These are phyloP conservation scores for Eimeria praecox DNA, from an alignment of 169 alveolate species.

Conservation along the genomic window DNA sequence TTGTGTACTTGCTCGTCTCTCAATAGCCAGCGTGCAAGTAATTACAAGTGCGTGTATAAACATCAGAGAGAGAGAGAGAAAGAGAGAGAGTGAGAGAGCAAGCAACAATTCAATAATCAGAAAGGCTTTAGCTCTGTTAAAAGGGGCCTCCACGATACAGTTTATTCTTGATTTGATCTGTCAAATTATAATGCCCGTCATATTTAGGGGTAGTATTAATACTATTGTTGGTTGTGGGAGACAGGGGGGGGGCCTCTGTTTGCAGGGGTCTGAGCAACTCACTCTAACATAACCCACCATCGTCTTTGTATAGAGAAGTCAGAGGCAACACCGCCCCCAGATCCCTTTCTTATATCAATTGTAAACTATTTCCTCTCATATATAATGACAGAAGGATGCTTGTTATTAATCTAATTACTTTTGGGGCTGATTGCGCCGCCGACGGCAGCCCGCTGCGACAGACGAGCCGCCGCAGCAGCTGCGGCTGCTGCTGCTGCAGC, in stretches of 20 bases:
- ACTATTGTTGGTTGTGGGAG: background rate
- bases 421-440: constrained; percentile 54
- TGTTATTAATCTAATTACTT: background rate
- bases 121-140: background rate
- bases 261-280: background rate
- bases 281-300: background rate
- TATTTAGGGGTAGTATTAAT: background rate
- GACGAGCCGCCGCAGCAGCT: constrained; percentile 54
- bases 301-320: background rate
- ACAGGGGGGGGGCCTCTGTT: background rate
- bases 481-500: constrained; percentile 15
- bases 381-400: background rate
- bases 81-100: too few relatives aligned
- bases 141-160: background rate
- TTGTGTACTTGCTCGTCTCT: background rate
- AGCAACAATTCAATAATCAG: background rate
- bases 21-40: background rate
- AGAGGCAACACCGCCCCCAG: background rate
- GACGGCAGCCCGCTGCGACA: constrained; percentile 65
- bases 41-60: background rate
- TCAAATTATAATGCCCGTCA: background rate
- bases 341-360: background rate
- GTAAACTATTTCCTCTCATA: background rate
- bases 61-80: background rate
- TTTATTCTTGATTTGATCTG: background rate